Evolutionary conservation across 129 eudicot species (phyloP).

Genomic region (Pulicaria dysenterica): DNA sequence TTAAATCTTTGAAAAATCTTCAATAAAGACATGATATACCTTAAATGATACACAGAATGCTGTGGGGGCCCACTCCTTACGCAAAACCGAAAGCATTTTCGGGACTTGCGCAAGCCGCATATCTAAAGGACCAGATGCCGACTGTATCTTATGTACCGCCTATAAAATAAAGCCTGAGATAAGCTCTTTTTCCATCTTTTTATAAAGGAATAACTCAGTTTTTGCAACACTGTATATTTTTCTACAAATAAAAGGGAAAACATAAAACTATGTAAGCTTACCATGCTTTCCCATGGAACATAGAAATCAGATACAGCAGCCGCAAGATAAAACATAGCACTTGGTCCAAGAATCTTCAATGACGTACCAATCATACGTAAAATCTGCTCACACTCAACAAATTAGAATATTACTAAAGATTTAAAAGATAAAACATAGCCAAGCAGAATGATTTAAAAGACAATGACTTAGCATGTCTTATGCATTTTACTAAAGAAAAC

Average conservation of each 20-base stretch:
- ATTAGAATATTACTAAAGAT: too few relatives aligned
- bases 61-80: conserved; percentile 89
- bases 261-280: conserved; percentile 31
- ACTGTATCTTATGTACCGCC: conserved; percentile 86
- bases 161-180: conserved; percentile 28
- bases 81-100: conserved; percentile 82
- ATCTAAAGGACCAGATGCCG: conserved; percentile 93
- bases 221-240: not conserved
- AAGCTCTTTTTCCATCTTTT: not conserved
- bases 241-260: not conserved
- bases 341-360: conserved; percentile 64
- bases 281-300: conserved; percentile 99
- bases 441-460: not conserved
- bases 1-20: not conserved
- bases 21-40: conserved; percentile 36
- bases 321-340: conserved; percentile 93
- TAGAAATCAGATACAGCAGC: conserved; percentile 99
- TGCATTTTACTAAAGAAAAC: not conserved
- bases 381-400: conserved; percentile 45
- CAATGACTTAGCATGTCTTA: not conserved
- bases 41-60: conserved; percentile 90
- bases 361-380: conserved; percentile 70
- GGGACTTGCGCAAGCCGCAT: conserved; percentile 97
- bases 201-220: not conserved
- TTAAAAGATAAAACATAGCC: too few relatives aligned